phyloP scores from a whole-genome alignment of 345 rosid species.

The Ceriops decandra region DNA sequence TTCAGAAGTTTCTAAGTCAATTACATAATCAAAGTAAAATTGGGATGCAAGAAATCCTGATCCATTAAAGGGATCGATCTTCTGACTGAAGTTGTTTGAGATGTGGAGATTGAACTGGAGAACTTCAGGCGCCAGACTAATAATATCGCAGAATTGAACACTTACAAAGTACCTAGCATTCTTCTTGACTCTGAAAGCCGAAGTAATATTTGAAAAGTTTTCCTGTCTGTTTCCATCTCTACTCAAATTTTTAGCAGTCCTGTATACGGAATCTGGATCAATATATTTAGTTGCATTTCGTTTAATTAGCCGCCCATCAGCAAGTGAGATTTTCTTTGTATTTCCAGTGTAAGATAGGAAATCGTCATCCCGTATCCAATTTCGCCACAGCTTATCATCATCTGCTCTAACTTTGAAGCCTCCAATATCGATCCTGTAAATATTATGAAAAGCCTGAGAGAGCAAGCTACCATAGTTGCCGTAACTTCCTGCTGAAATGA shows the following conservation, averaged over 20 bases:
- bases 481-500: background rate
- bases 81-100: conserved; percentile 10
- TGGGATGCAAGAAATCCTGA: background rate
- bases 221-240: background rate
- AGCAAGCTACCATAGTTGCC: conserved; percentile 4
- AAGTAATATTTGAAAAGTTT: conserved; percentile 31
- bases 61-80: conserved; percentile 14
- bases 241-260: conserved; percentile 35
- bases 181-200: conserved; percentile 26
- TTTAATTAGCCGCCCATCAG: conserved; percentile 4
- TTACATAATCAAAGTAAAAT: conserved; percentile 37
- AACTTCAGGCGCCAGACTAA: background rate
- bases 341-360: conserved; percentile 13
- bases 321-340: background rate
- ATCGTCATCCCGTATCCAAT: conserved; percentile 39
- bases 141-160: conserved; percentile 50
- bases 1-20: conserved; percentile 40
- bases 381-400: conserved; percentile 34
- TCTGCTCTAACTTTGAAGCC: conserved; percentile 26
- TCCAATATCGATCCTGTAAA: conserved; percentile 44
- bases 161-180: conserved; percentile 33
- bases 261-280: conserved; percentile 44
- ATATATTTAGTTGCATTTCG: background rate
- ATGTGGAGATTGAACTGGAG: conserved; percentile 37
- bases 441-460: conserved; percentile 26